Evolutionary conservation across 1,284 basidiomycete species (phyloP), one percentile per base, ranked within the genome.

Genomic region (Bjerkandera adusta): DNA sequence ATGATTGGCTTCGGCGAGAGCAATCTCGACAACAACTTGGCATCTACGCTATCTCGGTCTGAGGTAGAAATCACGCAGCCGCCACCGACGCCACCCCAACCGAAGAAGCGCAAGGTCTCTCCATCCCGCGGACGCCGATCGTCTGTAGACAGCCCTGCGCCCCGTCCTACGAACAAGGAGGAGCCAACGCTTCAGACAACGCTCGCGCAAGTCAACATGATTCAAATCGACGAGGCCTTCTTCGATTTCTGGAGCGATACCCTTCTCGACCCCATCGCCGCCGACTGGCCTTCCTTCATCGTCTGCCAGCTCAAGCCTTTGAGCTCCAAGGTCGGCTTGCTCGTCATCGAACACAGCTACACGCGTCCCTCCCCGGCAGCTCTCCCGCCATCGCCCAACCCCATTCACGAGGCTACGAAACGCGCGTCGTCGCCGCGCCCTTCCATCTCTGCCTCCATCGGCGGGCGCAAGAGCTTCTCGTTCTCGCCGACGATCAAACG

Each of bases 201-300:
- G 8, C 45, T 51, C n/a, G 36, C 34, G 29, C 61, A 66, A 10
- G 64, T 82, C 4, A 68, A 72, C 18, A 51, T 77, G 26, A 64
- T 80, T n/a, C 73, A 79, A 51, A 59, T 89, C 5, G 86, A 89
- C 56, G 85, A 89, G 58, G 84, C 84, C 1, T 89, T 89, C 60
- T 65, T 87, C 46, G 86, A 89, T 61, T 88, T 87, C 58, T 89
- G 85, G 84, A 75, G 72, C 42, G 85, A 89, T 55, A 75, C 83
- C 1, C 57, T 88, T 15, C 64, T 80, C 7, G 85, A 89, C 54
- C 78, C 83, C 8, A 75, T 87, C 49, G 68, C 81, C 1, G 60
- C 70, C 0, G 61, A 67, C 26, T 87, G 81, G 84, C 85, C 85
- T 5, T 65, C 71, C 4, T 86, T 88, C 53, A 73, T 83, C 26